Percentiles rank a stretch among this genome's conserved stretches.
Conservation (phyloP, 2,329 filamentous ascomycete genomes). For the Colletotrichum cordylinicola region DNA sequence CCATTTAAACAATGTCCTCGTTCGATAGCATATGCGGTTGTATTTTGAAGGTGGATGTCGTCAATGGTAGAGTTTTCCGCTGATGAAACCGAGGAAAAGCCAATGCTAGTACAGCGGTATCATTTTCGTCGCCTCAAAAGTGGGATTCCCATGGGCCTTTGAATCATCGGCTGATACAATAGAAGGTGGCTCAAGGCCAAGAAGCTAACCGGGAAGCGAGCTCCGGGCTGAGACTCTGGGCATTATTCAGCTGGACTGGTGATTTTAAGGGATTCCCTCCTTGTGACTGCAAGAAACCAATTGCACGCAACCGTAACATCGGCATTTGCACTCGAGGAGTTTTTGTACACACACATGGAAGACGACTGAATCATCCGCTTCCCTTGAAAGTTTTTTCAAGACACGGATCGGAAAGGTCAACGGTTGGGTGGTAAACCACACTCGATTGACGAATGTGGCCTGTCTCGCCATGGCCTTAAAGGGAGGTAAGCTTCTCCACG, state of each 20-base stretch:
- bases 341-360: background rate
- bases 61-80: background rate
- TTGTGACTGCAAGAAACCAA: background rate
- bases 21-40: background rate
- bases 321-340: background rate
- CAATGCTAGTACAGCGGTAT: background rate
- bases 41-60: background rate
- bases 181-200: background rate
- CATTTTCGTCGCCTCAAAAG: background rate
- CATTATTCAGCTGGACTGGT: background rate
- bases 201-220: background rate
- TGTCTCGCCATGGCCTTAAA: background rate
- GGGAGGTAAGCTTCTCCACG: background rate
- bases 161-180: background rate
- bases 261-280: background rate
- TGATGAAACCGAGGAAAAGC: background rate
- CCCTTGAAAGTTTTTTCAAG: background rate
- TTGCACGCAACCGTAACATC: background rate
- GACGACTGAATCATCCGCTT: background rate
- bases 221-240: background rate
- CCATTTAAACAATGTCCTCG: background rate
- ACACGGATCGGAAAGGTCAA: background rate
- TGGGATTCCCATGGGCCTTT: background rate
- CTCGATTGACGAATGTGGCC: background rate
- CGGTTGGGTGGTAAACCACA: background rate